Conservation (phyloP, 495 filamentous ascomycete genomes). For the Penicillium argentinense region DNA sequence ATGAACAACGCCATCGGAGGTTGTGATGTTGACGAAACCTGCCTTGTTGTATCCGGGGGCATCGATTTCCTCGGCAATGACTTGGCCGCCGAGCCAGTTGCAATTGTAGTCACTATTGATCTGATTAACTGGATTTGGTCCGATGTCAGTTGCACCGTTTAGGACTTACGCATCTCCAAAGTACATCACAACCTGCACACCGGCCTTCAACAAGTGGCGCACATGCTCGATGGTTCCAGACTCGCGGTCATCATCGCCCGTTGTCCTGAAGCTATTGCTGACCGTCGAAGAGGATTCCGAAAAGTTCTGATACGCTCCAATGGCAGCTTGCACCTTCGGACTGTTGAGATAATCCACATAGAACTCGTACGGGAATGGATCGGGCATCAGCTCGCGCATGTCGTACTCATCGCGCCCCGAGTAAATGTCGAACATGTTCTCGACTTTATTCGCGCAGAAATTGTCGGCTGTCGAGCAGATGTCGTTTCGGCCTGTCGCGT, state of each 20-base stretch:
- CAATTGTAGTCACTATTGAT: slow-evolving; percentile 55
- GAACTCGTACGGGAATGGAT: slow-evolving; percentile 61
- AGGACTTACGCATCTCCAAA: slow-evolving; percentile 53
- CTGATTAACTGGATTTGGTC: not conserved
- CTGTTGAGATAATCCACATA: slow-evolving; percentile 61
- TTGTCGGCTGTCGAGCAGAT: slow-evolving; percentile 50
- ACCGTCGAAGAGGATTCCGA: slow-evolving; percentile 49
- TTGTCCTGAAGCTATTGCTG: slow-evolving; percentile 47
- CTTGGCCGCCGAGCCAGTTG: slow-evolving; percentile 59
- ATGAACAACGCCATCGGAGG: slow-evolving; percentile 55
- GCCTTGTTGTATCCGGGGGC: slow-evolving; percentile 48
- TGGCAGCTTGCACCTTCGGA: slow-evolving; percentile 52
- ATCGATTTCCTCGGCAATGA: slow-evolving; percentile 44
- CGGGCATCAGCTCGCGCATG: slow-evolving; percentile 53
- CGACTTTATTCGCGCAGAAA: slow-evolving; percentile 57
- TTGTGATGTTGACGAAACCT: slow-evolving; percentile 54
- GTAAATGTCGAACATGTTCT: slow-evolving; percentile 51
- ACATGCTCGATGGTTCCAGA: slow-evolving; percentile 50
- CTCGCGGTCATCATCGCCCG: slow-evolving; percentile 58
- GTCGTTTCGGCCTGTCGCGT: slow-evolving; percentile 40
- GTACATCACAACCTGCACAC: slow-evolving; percentile 55
- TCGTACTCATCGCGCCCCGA: slow-evolving; percentile 60
- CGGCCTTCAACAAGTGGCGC: slow-evolving; percentile 46
- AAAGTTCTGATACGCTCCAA: slow-evolving; percentile 61
- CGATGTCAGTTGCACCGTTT: not conserved